phyloP scores from a whole-genome alignment of 2,329 filamentous ascomycete genomes.

The Davidsoniella neocaledoniae region DNA sequence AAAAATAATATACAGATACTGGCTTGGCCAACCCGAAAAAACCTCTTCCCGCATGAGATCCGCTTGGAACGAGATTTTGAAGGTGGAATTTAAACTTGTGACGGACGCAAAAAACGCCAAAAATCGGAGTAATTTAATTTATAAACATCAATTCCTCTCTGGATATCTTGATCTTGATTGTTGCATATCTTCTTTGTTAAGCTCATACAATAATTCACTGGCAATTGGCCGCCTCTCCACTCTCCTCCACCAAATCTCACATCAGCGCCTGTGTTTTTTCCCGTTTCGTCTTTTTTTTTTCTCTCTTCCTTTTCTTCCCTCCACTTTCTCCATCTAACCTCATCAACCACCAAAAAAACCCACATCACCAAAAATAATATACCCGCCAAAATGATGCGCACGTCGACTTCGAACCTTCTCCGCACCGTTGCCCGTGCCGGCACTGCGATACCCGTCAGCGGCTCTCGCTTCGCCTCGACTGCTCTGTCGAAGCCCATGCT shows the following conservation, averaged over 20 bases:
- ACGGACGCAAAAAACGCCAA: background rate
- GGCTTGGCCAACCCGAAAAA: constrained; percentile 1
- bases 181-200: background rate
- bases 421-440: constrained; percentile 29
- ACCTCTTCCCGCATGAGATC: constrained; percentile 6
- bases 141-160: background rate
- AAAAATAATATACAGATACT: constrained; percentile 1
- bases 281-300: background rate
- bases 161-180: background rate
- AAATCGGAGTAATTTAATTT: background rate
- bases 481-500: constrained; percentile 97
- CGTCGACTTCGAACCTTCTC: constrained; percentile 30
- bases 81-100: background rate
- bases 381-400: constrained; percentile 34
- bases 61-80: background rate
- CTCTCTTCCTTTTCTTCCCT: constrained; percentile 3
- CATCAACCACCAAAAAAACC: constrained; percentile 3
- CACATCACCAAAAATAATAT: constrained; percentile 1
- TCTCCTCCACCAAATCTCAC: constrained; percentile 1
- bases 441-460: constrained; percentile 24
- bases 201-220: background rate
- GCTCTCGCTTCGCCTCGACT: constrained; percentile 42
- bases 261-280: background rate
- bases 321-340: constrained; percentile 1
- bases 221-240: constrained; percentile 10